phyloP scores from a whole-genome alignment of 2,329 filamentous ascomycete species.

The Penicillium hordei region DNA sequence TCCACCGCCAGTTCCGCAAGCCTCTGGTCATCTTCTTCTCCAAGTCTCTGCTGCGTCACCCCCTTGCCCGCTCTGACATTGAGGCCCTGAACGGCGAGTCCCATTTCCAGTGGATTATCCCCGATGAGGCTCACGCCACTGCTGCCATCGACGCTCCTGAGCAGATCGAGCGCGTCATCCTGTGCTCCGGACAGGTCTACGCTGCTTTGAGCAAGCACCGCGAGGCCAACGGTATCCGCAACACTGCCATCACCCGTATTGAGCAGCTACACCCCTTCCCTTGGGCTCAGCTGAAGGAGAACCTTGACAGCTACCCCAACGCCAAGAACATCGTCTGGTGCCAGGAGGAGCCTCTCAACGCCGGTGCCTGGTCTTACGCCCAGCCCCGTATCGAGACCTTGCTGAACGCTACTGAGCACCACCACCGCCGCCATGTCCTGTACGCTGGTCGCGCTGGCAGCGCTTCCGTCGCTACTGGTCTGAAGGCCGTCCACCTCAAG shows the following conservation, averaged over 20 bases:
- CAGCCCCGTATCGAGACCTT: conserved; percentile 97
- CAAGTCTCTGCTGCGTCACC: conserved; percentile 93
- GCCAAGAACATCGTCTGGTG: conserved; percentile 96
- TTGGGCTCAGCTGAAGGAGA: conserved; percentile 94
- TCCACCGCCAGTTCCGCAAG: conserved; percentile 99
- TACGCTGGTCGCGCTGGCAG: conserved; percentile 94
- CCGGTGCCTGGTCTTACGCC: conserved; percentile 94
- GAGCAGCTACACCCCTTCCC: conserved; percentile 99
- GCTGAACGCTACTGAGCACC: conserved; percentile 84
- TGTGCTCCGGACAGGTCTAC: conserved; percentile 95
- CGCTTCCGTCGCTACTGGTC: conserved; percentile 87
- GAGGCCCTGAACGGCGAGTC: conserved; percentile 89
- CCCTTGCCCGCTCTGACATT: conserved; percentile 81
- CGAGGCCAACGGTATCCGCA: conserved; percentile 78
- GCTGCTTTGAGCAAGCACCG: conserved; percentile 88
- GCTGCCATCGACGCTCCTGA: conserved; percentile 72
- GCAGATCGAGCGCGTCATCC: conserved; percentile 88
- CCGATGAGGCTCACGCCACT: conserved; percentile 78
- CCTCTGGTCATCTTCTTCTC: conserved; percentile 98
- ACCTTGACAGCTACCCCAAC: conserved; percentile 95
- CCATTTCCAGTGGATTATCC: conserved; percentile 96
- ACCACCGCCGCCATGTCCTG: conserved; percentile 94
- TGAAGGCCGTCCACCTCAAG: conserved; percentile 84
- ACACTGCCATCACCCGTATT: conserved; percentile 90
- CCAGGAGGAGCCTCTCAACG: conserved; percentile 97